phyloP scores from a whole-genome alignment of 2,329 filamentous ascomycete species.

The Penicillium sp. region DNA sequence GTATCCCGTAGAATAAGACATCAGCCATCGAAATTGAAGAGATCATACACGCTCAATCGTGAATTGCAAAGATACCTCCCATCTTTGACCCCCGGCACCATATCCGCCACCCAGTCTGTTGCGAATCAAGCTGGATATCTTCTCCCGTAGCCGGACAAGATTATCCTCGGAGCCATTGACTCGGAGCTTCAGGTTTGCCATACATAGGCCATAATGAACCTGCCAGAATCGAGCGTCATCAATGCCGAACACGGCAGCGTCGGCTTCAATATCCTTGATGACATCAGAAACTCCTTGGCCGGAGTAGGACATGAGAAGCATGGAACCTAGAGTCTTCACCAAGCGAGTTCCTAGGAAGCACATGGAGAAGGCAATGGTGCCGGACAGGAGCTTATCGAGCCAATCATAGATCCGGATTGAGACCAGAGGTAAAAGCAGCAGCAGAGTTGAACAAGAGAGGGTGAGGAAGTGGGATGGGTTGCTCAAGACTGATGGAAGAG shows the following conservation, averaged over 20 bases:
- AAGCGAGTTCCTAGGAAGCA: slow-evolving; percentile 80
- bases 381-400: slow-evolving; percentile 79
- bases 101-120: slow-evolving; percentile 86
- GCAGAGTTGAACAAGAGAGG: slow-evolving; percentile 75
- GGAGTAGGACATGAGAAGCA: slow-evolving; percentile 91
- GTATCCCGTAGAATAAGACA: background rate
- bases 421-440: slow-evolving; percentile 78
- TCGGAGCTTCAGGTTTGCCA: slow-evolving; percentile 86
- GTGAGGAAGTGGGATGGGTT: slow-evolving; percentile 96
- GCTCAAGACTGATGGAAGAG: slow-evolving; percentile 79
- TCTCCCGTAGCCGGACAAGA: slow-evolving; percentile 69
- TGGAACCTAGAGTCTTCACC: slow-evolving; percentile 80
- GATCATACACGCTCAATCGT: slow-evolving; percentile 49
- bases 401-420: slow-evolving; percentile 76
- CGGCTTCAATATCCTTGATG: slow-evolving; percentile 79
- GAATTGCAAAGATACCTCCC: slow-evolving; percentile 91
- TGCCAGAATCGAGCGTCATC: slow-evolving; percentile 98
- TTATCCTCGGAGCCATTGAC: slow-evolving; percentile 69
- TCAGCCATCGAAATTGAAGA: background rate
- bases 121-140: slow-evolving; percentile 74
- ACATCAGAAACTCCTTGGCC: slow-evolving; percentile 64
- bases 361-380: slow-evolving; percentile 82
- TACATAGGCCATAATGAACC: slow-evolving; percentile 93
- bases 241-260: slow-evolving; percentile 70
- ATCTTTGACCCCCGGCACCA: slow-evolving; percentile 72